Base-by-base conservation (phyloP, 2,329 filamentous ascomycete genomes). In the Trichoderma polysporum region DNA sequence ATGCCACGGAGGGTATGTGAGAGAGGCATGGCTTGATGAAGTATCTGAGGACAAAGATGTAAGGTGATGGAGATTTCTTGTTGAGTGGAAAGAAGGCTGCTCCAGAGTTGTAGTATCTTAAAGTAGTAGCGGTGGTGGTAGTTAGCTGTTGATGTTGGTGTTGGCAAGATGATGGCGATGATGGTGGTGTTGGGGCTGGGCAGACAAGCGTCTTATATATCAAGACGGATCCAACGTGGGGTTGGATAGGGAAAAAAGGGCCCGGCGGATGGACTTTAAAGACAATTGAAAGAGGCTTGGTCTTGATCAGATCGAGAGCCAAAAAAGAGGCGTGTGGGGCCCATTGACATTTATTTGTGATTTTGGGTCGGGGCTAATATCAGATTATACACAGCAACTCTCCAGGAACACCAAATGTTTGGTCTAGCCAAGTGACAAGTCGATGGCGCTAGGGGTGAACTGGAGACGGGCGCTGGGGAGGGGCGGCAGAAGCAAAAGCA, bases 281-380 rank as follows among this genome's bases (percentile, higher is more conserved):
- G 49, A 62, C 65, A 62, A 41, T 57, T 47, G 57, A 59, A 60
- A 64, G 53, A 53, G 39, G 61, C 66, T 67, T 65, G 53, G 33
- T 65, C 27, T 22, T 66, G 45, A 56, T 66, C 62, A 33, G 62
- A 66, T 66, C 54, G 54, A 64, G 47, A 52, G 49, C 10, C 29
- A 53, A 45, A 65, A 45, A 45, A 41, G 4, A 41, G 4, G 39
- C 39, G 66, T 59, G 74, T 74, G 75, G 76, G 74, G 72, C 71
- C 71, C 70, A 68, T 71, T 72, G 71, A 66, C 69, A 74, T 78
- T 77, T 56, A 74, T 77, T 78, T 65, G 77, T 77, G 74, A 69
- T 76, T 77, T 76, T 70, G 69, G 68, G 70, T 65, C n/a, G 53
- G 61, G 35, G 57, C 33, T 53, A n/a, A n/a, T 54, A 37, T 53